Conservation (phyloP, 169 alveolate genomes). For the Eimeria acervulina region DNA sequence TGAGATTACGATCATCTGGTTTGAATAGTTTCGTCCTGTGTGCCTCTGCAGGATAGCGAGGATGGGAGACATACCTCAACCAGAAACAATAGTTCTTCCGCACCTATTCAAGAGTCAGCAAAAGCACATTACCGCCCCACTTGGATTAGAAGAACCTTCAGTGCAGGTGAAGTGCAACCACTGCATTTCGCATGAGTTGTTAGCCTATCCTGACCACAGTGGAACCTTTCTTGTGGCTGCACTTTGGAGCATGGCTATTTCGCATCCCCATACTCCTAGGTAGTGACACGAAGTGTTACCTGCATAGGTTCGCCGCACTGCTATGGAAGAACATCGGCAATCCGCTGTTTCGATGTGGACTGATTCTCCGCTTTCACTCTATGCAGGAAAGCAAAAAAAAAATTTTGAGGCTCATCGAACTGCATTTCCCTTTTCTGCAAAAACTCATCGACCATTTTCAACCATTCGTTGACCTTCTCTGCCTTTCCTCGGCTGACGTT, state of each 20-base stretch:
- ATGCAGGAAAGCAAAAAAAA: slow-evolving; percentile 53
- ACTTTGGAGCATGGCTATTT: not conserved
- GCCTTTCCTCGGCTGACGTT: slow-evolving; percentile 57
- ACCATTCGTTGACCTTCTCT: slow-evolving; percentile 59
- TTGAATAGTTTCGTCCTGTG: not conserved
- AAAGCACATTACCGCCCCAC: slow-evolving; percentile 92
- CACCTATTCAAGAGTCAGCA: slow-evolving; percentile 93
- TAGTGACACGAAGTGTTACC: not conserved
- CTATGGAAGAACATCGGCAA: not conserved
- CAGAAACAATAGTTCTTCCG: slow-evolving; percentile 94
- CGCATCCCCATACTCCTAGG: not conserved
- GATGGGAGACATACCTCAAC: slow-evolving; percentile 93
- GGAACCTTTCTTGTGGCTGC: not conserved
- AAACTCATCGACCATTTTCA: slow-evolving; percentile 40
- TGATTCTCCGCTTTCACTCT: not conserved
- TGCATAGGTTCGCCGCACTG: not conserved
- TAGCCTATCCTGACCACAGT: not conserved
- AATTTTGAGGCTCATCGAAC: slow-evolving; percentile 52
- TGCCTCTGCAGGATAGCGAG: slow-evolving; percentile 87
- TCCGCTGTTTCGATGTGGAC: not conserved
- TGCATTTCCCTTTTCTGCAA: slow-evolving; percentile 43
- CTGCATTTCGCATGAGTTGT: not conserved
- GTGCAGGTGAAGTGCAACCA: slow-evolving; percentile 84
- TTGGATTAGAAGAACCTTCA: slow-evolving; percentile 90
- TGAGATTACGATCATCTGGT: not conserved